Base-by-base conservation (phyloP, 2,329 filamentous ascomycete species). In the Thielaviopsis punctulata region DNA sequence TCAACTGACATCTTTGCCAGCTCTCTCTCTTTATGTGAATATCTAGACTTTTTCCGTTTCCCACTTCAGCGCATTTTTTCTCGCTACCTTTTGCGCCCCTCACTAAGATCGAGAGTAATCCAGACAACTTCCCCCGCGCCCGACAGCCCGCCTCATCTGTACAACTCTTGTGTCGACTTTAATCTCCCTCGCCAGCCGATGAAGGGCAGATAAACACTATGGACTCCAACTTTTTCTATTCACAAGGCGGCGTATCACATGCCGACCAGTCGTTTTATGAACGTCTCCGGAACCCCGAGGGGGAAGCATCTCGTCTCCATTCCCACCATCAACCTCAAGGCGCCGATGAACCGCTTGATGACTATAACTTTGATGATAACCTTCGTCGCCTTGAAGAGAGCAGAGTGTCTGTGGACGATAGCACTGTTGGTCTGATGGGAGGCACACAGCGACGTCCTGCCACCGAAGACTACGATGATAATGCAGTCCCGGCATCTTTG, bases 401-500 rank as follows among this genome's bases (percentile, higher is more conserved):
- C 55, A 69, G 64, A 22, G 60, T 68, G 27, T 72, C 69, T 1
- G 59, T 70, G 4, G 67, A 65, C 33, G 70, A 67, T 52, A 62
- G 61, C 13, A 58, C 60, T 10, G 60, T 59, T 24, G 56, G 56
- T 18, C 36, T 52, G 27, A 58, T 41, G 7, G 23, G 19, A 6
- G 45, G 41, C 4, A 9, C 21, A 33, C 52, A 27, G 7, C 25
- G 22, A 13, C 33, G 33, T 43, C n/a, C 19, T 15, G 13, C 36
- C 21, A 18, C 47, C 15, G 73, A 77, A 25, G 72, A 76, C 2
- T 72, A 75, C 25, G 65, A 62, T 4, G 73, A 76, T 52, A 78
- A 80, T 52, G 79, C 82, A 59, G 79, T 82, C 0, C 79, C 79
- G 0, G 75, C 73, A 18, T 83, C 79, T 2, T 65, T 83, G 18